A percentile compares a stretch with the other conserved stretches of the same genome.
These are phyloP conservation scores for Cordyceps cicadae DNA, from an alignment of 2,329 filamentous ascomycete genomes.

Conservation along the genomic window DNA sequence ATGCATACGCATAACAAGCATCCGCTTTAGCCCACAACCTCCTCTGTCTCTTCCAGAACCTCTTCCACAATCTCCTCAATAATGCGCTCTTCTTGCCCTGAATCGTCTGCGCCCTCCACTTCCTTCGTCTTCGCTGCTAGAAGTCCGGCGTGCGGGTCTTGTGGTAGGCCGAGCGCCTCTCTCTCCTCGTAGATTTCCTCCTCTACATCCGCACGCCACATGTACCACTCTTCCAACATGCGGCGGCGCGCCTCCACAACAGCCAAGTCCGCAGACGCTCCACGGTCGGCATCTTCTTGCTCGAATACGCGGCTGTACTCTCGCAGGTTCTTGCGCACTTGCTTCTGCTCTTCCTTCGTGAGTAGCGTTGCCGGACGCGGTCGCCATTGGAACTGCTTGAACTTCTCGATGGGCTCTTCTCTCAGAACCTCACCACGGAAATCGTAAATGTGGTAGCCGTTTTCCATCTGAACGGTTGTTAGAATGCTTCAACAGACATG, in stretches of 20 bases:
- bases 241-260: conserved; percentile 81
- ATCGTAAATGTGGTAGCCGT: conserved; percentile 96
- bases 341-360: conserved; percentile 93
- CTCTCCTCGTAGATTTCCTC: conserved; percentile 66
- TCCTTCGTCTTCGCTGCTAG: conserved; percentile 47
- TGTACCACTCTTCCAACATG: conserved; percentile 79
- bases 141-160: conserved; percentile 54
- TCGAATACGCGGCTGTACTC: conserved; percentile 95
- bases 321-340: conserved; percentile 94
- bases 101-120: conserved; percentile 41
- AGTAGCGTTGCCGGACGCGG: conserved; percentile 87
- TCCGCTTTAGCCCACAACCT: conserved; percentile 42
- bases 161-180: conserved; percentile 55
- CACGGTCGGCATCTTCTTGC: conserved; percentile 87
- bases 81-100: conserved; percentile 59
- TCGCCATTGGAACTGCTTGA: conserved; percentile 96
- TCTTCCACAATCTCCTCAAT: conserved; percentile 88
- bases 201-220: conserved; percentile 70
- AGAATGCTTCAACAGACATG: not conserved
- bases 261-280: conserved; percentile 86
- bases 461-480: conserved; percentile 72
- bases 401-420: conserved; percentile 89
- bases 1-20: not conserved
- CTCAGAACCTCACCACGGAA: conserved; percentile 85
- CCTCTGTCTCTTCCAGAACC: conserved; percentile 77